A percentile compares a stretch with the other conserved stretches of the same genome.
Conservation (phyloP, 192 early-diverging fungal genomes). For the Podila horticola region DNA sequence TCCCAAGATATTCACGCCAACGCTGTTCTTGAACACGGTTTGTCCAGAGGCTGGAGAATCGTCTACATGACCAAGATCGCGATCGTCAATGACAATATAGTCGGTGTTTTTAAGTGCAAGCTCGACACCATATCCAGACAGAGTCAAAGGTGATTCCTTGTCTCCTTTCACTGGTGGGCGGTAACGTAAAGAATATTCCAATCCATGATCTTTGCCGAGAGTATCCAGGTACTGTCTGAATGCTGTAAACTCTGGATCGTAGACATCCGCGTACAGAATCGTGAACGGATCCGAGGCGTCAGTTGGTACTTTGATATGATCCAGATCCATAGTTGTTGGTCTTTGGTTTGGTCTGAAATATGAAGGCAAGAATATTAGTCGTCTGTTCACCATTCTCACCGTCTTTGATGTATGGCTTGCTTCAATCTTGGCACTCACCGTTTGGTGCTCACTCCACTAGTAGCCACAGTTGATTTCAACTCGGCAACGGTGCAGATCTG, state of each 20-base stretch:
- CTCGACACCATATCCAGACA: slow-evolving; percentile 94
- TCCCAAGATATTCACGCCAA: slow-evolving; percentile 53
- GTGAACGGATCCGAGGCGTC: slow-evolving; percentile 39
- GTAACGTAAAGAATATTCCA: slow-evolving; percentile 81
- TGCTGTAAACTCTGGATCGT: slow-evolving; percentile 61
- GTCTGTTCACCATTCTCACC: no score
- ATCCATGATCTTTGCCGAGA: slow-evolving; percentile 56
- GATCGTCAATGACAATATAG: slow-evolving; percentile 96
- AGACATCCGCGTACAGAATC: slow-evolving; percentile 84
- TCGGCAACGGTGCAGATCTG: slow-evolving; percentile 72
- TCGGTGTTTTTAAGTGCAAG: slow-evolving; percentile 96
- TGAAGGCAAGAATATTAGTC: slow-evolving; percentile 1
- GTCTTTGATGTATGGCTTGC: not conserved
- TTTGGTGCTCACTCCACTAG: not conserved
- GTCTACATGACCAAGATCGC: slow-evolving; percentile 64
- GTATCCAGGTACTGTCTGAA: slow-evolving; percentile 66
- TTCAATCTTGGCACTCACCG: slow-evolving; percentile 6
- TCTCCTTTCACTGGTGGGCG: slow-evolving; percentile 53
- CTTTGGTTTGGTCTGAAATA: slow-evolving; percentile 12
- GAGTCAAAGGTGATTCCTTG: slow-evolving; percentile 47
- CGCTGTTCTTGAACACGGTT: slow-evolving; percentile 18
- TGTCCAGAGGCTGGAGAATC: slow-evolving; percentile 15
- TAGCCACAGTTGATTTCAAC: slow-evolving; percentile 53
- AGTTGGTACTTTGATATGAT: slow-evolving; percentile 16
- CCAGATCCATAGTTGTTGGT: slow-evolving; percentile 44